phyloP scores from a whole-genome alignment of 305 asterid species.

The Andrographis paniculata region DNA sequence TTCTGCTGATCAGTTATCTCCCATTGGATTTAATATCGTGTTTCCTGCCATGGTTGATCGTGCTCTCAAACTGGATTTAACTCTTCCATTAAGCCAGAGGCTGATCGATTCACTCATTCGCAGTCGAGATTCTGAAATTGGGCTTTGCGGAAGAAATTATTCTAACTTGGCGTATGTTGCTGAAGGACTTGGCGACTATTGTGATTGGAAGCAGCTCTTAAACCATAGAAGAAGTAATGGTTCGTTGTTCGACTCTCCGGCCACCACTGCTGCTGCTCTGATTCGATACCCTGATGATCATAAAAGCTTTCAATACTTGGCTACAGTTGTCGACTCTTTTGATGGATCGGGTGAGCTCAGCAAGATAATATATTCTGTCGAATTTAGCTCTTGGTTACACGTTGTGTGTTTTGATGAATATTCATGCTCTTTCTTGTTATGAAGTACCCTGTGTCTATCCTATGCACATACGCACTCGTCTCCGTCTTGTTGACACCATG shows the following conservation, averaged over 20 bases:
- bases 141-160: too few species aligned
- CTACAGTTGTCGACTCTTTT: neutral
- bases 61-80: too few species aligned
- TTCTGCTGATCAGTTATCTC: too few species aligned
- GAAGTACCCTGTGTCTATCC: constrained; percentile 4
- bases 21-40: too few species aligned
- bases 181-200: too few species aligned
- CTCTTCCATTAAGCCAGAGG: too few species aligned
- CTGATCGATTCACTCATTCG: too few species aligned
- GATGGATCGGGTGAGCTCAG: neutral
- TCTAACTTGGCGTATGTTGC: too few species aligned
- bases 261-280: constrained; percentile 31
- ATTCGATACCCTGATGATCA: constrained; percentile 11
- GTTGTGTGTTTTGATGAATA: neutral
- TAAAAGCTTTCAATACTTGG: constrained; percentile 12
- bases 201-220: too few species aligned
- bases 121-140: too few species aligned
- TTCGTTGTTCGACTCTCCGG: constrained; percentile 14
- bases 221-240: constrained; percentile 26
- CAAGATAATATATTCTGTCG: neutral
- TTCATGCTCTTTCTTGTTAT: neutral
- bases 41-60: too few species aligned
- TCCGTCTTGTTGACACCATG: constrained; percentile 23
- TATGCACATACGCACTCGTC: neutral
- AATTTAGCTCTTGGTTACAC: neutral